These are phyloP conservation scores for Trichomonascaceae sp. DNA, from an alignment of 1,139 yeast species.

Conservation along the genomic window DNA sequence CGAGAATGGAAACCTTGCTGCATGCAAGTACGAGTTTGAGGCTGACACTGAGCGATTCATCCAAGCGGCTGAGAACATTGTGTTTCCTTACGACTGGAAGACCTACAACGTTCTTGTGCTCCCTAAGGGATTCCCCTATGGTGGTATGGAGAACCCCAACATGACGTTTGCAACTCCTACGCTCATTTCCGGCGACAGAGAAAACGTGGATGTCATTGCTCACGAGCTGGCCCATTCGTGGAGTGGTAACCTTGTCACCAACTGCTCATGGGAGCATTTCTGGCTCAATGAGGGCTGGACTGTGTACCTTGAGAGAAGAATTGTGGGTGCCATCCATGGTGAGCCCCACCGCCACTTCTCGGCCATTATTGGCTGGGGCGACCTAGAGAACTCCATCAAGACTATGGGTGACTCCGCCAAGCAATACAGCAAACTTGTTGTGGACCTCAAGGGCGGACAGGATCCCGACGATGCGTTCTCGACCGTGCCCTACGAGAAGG, in stretches of 20 bases:
- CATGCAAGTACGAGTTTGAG: conserved; percentile 68
- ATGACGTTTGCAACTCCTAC: conserved; percentile 89
- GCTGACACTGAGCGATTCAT: conserved; percentile 70
- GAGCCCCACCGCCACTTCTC: conserved; percentile 65
- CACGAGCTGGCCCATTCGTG: conserved; percentile 90
- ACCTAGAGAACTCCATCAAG: conserved; percentile 50
- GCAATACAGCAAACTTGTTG: conserved; percentile 54
- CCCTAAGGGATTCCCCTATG: conserved; percentile 81
- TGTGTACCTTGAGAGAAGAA: conserved; percentile 78
- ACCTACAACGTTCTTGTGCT: conserved; percentile 69
- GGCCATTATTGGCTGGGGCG: conserved; percentile 84
- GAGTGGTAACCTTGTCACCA: conserved; percentile 85
- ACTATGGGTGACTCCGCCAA: conserved; percentile 37
- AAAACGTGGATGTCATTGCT: conserved; percentile 79
- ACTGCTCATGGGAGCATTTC: conserved; percentile 85
- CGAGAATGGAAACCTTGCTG: conserved; percentile 57
- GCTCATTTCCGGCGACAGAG: conserved; percentile 70
- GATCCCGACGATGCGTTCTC: conserved; percentile 90
- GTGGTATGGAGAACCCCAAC: conserved; percentile 94
- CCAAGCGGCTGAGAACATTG: conserved; percentile 61
- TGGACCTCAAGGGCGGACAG: conserved; percentile 43
- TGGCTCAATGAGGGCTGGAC: conserved; percentile 98
- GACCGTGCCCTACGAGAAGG: conserved; percentile 84
- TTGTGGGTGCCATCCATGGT: conserved; percentile 64
- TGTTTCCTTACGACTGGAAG: conserved; percentile 80